Percentiles rank a stretch among this genome's conserved stretches.
These are phyloP conservation scores for Filosporella fistucella DNA, from an alignment of 495 filamentous ascomycete genomes.

Conservation along the genomic window DNA sequence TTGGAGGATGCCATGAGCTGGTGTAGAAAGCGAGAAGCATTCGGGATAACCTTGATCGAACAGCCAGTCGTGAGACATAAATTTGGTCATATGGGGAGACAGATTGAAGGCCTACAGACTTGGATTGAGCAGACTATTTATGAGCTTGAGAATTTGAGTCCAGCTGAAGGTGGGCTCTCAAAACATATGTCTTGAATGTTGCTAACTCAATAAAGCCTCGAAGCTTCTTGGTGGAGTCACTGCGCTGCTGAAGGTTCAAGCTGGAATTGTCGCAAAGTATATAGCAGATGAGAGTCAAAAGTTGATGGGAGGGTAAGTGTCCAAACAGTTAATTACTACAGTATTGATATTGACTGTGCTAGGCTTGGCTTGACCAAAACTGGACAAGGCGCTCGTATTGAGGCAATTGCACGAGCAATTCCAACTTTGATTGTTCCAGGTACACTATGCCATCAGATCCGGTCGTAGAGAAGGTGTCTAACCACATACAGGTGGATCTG, in stretches of 20 bases:
- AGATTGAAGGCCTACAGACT: constrained; percentile 91
- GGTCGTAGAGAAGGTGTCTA: too few relatives aligned
- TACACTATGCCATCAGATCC: too few relatives aligned
- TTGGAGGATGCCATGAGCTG: constrained; percentile 94
- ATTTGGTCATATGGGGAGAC: constrained; percentile 92
- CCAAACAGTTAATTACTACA: constrained; percentile 86
- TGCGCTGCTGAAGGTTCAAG: constrained; percentile 86
- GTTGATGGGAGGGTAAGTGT: constrained; percentile 43
- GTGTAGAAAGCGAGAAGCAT: constrained; percentile 89
- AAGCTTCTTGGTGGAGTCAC: constrained; percentile 83
- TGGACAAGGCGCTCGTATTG: constrained; percentile 91
- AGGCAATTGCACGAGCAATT: constrained; percentile 87
- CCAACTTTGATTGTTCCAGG: constrained; percentile 93
- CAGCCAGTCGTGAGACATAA: constrained; percentile 97
- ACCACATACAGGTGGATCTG: constrained; percentile 51
- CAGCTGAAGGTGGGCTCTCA: constrained; percentile 76
- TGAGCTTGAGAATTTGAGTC: constrained; percentile 86
- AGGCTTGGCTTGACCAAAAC: constrained; percentile 89
- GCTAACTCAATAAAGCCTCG: neutral
- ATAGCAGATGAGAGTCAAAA: constrained; percentile 18
- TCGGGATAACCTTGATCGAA: constrained; percentile 90
- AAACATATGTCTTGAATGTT: neutral
- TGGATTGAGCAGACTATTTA: constrained; percentile 94
- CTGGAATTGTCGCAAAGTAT: constrained; percentile 14
- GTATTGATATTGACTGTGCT: constrained; percentile 79